These are phyloP conservation scores for Vairimorpha necatrix DNA, from an alignment of 371 early-diverging fungal genomes.

Conservation along the genomic window DNA sequence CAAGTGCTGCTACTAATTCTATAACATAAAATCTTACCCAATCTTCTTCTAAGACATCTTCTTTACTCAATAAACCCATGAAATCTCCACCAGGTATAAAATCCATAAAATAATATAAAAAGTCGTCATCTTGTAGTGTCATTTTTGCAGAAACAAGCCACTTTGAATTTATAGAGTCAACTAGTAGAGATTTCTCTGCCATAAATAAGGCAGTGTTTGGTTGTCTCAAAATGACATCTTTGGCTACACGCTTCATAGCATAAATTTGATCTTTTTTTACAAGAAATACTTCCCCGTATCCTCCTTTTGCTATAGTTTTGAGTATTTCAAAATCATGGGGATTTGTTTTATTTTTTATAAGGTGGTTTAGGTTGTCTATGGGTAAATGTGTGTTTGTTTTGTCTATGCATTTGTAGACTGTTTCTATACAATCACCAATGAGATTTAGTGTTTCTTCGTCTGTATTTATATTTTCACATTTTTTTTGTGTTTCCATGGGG, in stretches of 20 bases:
- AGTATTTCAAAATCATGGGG: constrained; percentile 73
- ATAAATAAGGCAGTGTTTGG: constrained; percentile 60
- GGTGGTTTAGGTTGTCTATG: neutral
- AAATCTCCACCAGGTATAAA: constrained; percentile 81
- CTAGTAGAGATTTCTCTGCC: constrained; percentile 65
- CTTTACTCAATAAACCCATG: constrained; percentile 68
- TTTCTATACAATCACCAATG: constrained; percentile 37
- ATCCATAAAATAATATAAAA: constrained; percentile 72
- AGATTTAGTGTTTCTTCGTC: constrained; percentile 17
- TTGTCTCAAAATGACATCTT: constrained; percentile 74
- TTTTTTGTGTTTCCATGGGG: neutral
- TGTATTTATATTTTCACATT: neutral
- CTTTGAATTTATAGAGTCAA: constrained; percentile 35
- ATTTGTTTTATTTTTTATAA: constrained; percentile 46
- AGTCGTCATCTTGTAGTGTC: constrained; percentile 70
- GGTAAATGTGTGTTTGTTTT: neutral
- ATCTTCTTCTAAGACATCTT: constrained; percentile 65
- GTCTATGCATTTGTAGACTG: constrained; percentile 9
- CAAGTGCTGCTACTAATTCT: constrained; percentile 58
- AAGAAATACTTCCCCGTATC: constrained; percentile 73
- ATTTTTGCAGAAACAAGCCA: constrained; percentile 66
- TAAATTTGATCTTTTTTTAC: constrained; percentile 70
- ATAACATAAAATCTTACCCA: constrained; percentile 65
- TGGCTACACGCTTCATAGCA: constrained; percentile 86
- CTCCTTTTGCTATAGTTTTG: constrained; percentile 77